Conservation (phyloP, 148 eudicot genomes). For the Cornus florida region DNA sequence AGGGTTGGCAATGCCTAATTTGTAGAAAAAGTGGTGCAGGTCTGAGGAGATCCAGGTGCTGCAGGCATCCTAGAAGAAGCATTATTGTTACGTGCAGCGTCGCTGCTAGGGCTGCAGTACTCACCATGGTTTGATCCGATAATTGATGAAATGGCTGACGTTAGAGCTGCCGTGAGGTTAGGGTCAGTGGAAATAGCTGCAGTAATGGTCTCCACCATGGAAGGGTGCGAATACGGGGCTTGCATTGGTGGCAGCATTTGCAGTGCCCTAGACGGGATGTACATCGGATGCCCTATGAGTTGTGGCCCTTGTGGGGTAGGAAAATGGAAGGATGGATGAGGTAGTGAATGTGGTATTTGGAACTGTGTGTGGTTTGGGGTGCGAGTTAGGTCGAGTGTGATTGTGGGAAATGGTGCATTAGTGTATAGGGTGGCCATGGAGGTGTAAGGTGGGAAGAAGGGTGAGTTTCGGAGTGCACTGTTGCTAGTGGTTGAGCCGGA, state of each 20-base stretch:
- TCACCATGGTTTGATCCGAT: neutral
- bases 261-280: neutral
- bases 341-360: neutral
- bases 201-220: conserved; percentile 10
- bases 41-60: neutral
- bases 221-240: neutral
- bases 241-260: neutral
- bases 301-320: neutral
- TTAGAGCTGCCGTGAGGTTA: conserved; percentile 13
- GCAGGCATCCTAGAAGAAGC: neutral
- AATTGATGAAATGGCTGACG: conserved; percentile 15
- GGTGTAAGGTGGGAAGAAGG: neutral
- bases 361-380: neutral
- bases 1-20: neutral
- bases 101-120: neutral
- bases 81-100: neutral
- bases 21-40: no score
- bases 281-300: neutral
- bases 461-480: neutral
- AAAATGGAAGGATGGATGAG: neutral
- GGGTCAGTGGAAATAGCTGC: conserved; percentile 22
- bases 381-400: neutral
- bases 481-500: neutral
- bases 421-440: neutral
- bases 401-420: neutral